Base-by-base conservation (phyloP, 306 rosid species). In the Quercus agrifolia region DNA sequence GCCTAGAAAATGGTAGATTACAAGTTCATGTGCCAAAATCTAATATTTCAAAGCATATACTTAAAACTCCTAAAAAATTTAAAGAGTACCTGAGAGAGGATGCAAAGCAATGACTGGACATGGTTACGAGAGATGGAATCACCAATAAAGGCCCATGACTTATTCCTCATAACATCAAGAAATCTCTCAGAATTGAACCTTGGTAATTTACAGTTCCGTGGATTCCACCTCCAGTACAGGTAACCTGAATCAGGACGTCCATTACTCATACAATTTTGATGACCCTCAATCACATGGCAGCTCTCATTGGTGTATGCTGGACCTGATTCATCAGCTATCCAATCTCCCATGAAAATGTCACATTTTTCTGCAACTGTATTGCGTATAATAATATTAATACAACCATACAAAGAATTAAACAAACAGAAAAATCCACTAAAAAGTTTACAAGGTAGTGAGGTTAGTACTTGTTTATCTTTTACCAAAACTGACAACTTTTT, bases 81-180 rank as follows among this genome's bases (percentile, higher is more conserved):
- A 12, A 56, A 14, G 21, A 21, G 46, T 83, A 92, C 96, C 92
- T 91, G 85, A n/a, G 93, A 91, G 81, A 94, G 97, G 77, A 86
- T 87, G 83, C 97, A 89, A 14, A 94, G 87, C 62, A 92, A 79
- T 2, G 98, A 92, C 74, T 92, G 97, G 6, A 88, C 92, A 66
- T 92, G 97, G 83, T 94, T 94, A 10, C 93, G 90, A 9, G 92
- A 89, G 67, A 94, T 94, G 79, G 98, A 94, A 86, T 91, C 97
- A 2, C 97, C 97, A 10, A 91, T 71, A 75, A 94, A 94, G 12
- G 89, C 92, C 91, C 86, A 91, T 66, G 87, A 85, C 79, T 84
- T 91, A 71, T 86, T 63, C 80, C 87, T 91, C 97, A 92, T 92
- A 5, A 83, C 77, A 82, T 79, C 52, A 69, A 94, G 93, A 82